Base-by-base conservation (phyloP, 78 protist genomes). In the Dictyostelium intermedium region DNA sequence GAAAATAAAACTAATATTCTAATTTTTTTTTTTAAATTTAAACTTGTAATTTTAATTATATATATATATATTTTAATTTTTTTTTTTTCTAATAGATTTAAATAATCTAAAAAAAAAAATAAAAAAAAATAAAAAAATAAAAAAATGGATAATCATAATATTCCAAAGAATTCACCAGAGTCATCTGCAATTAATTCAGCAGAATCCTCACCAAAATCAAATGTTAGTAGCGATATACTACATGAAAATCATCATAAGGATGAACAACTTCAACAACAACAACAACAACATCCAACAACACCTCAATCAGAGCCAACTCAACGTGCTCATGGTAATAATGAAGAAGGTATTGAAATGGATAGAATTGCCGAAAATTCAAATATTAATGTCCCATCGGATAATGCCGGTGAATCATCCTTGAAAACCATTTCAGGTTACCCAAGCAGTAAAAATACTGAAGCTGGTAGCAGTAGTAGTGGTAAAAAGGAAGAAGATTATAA, bases 341-440 rank as follows among this genome's bases (percentile, higher is more conserved):
- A 39, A 5, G 61, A 76, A 37, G 53, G 61, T 39, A 37, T 76
- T 39, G 61, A 34, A 32, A 45, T 79, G 66, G 84, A 23, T 34
- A 79, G 39, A 79, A 79, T 79, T 18, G 34, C 35, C 13, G 74
- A 81, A 27, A 63, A 81, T 53, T 56, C 73, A 56, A 53, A 53
- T 53, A 81, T 81, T 35, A 81, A 81, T 81, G 47, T 53, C 2
- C 85, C 85, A 34, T 45, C 66, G 0, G 50, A 25, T 79, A 37
- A 87, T n/a, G 82, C 43, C 39, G 85, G 72, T 27, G 39, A 70
- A 16, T 53, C 60, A 6, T 66, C 87, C 6, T 61, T 84, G 2
- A 87, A 69, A 80, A 87, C 93, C 30, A 79, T 87, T 69, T 45
- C 84, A 39, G 93, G 93, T 74, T 87, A 41, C 50, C 53, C 93